These are phyloP conservation scores for Phytophthora brassicae DNA, from an alignment of 352 stramenopile species.

Conservation along the genomic window DNA sequence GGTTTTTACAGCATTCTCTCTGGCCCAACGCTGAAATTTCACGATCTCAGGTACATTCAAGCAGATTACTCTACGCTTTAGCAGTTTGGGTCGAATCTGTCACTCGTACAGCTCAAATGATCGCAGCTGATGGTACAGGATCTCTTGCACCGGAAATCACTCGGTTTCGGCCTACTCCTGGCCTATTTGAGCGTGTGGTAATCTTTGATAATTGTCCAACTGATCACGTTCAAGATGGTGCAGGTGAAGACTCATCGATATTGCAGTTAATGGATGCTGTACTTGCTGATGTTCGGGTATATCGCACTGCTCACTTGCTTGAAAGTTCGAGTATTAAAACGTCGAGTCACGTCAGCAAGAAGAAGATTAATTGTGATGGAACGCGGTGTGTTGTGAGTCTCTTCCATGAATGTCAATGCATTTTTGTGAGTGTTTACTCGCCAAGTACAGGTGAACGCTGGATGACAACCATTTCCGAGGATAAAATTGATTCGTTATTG, in stretches of 20 bases:
- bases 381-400: conserved; percentile 63
- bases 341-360: neutral
- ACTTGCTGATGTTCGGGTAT: conserved; percentile 65
- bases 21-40: conserved; percentile 48
- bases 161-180: conserved; percentile 46
- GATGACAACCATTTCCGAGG: conserved; percentile 54
- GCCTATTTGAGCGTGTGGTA: conserved; percentile 70
- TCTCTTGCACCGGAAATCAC: conserved; percentile 53
- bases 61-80: conserved; percentile 47
- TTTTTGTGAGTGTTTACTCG: conserved; percentile 75
- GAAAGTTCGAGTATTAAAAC: conserved; percentile 4
- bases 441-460: conserved; percentile 50
- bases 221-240: conserved; percentile 10
- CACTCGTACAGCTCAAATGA: conserved; percentile 35
- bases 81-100: conserved; percentile 54
- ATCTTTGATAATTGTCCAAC: conserved; percentile 43
- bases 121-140: conserved; percentile 36
- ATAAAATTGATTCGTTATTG: conserved; percentile 60
- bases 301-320: conserved; percentile 51
- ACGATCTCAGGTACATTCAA: conserved; percentile 29
- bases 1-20: conserved; percentile 50
- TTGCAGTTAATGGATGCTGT: conserved; percentile 64
- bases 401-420: conserved; percentile 67
- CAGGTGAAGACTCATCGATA: conserved; percentile 26
- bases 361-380: conserved; percentile 19